Percentiles rank a stretch among this genome's conserved stretches.
Evolutionary conservation across 1,139 yeast genomes (phyloP).

Genomic region (Candida neerlandica): DNA sequence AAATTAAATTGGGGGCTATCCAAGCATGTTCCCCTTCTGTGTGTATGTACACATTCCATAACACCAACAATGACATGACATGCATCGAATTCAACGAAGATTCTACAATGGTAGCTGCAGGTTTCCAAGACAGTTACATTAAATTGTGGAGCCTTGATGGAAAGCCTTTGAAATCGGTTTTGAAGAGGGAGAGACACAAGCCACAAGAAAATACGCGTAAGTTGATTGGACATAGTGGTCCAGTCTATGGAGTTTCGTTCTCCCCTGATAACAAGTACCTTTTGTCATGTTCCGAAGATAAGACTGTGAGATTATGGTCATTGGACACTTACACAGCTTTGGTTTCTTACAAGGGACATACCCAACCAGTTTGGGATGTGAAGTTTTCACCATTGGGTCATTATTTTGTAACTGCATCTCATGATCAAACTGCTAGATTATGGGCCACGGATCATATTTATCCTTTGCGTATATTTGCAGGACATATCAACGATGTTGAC

Average conservation of each 20-base stretch:
- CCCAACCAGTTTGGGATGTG: constrained; percentile 97
- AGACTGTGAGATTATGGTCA: constrained; percentile 92
- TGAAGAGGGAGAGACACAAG: constrained; percentile 61
- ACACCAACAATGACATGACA: constrained; percentile 86
- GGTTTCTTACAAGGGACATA: constrained; percentile 95
- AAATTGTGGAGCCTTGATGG: constrained; percentile 95
- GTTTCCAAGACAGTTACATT: constrained; percentile 88
- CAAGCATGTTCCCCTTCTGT: constrained; percentile 92
- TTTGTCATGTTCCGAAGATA: constrained; percentile 86
- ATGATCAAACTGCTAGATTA: constrained; percentile 94
- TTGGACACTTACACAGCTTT: constrained; percentile 86
- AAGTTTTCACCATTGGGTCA: constrained; percentile 94
- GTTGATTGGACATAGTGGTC: constrained; percentile 90
- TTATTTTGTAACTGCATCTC: constrained; percentile 96
- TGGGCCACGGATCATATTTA: constrained; percentile 99
- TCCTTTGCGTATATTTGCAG: constrained; percentile 94
- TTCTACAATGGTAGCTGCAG: constrained; percentile 86
- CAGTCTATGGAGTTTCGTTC: constrained; percentile 88
- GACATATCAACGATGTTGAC: constrained; percentile 96
- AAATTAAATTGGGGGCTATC: constrained; percentile 58
- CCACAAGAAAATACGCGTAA: constrained; percentile 53
- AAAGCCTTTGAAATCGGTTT: constrained; percentile 68
- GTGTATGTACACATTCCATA: constrained; percentile 98
- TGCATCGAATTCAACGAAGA: constrained; percentile 85
- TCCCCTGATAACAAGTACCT: constrained; percentile 87